Evolutionary conservation across 2,329 filamentous ascomycete species (phyloP).

Genomic region (Trichoderma cornu-damae): DNA sequence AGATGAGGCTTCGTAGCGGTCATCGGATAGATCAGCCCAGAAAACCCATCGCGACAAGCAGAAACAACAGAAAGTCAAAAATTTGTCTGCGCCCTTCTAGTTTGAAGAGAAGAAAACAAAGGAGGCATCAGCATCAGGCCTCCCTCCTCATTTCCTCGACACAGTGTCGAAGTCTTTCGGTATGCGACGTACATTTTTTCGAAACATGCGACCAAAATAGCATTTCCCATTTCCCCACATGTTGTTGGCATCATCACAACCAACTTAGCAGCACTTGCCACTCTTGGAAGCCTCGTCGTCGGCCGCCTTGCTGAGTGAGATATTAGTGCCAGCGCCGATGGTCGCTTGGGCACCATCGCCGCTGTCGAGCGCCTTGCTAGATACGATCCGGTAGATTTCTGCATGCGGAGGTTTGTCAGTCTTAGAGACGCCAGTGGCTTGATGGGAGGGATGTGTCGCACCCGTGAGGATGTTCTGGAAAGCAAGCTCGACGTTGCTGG

Average conservation of each 20-base stretch:
- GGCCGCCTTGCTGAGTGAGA: slow-evolving; percentile 80
- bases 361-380: slow-evolving; percentile 91
- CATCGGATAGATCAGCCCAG: slow-evolving; percentile 36
- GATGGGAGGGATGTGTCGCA: slow-evolving; percentile 41
- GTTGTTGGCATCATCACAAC: slow-evolving; percentile 25
- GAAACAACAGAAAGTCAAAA: slow-evolving; percentile 38
- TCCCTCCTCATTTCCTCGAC: slow-evolving; percentile 32
- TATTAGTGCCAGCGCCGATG: slow-evolving; percentile 73
- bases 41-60: slow-evolving; percentile 36
- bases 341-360: slow-evolving; percentile 76
- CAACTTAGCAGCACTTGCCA: slow-evolving; percentile 71
- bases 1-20: slow-evolving; percentile 35
- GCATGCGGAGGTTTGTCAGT: slow-evolving; percentile 20
- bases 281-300: slow-evolving; percentile 71
- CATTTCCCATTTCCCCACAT: slow-evolving; percentile 33
- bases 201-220: slow-evolving; percentile 29
- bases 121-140: slow-evolving; percentile 34
- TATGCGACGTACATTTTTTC: slow-evolving; percentile 33
- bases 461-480: slow-evolving; percentile 99
- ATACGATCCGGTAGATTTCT: slow-evolving; percentile 99
- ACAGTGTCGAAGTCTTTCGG: slow-evolving; percentile 29
- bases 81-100: slow-evolving; percentile 38
- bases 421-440: background rate
- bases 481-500: slow-evolving; percentile 97
- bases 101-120: slow-evolving; percentile 33